Base-by-base conservation (phyloP, 2,329 filamentous ascomycete species). In the Exophiala xenobiotica region DNA sequence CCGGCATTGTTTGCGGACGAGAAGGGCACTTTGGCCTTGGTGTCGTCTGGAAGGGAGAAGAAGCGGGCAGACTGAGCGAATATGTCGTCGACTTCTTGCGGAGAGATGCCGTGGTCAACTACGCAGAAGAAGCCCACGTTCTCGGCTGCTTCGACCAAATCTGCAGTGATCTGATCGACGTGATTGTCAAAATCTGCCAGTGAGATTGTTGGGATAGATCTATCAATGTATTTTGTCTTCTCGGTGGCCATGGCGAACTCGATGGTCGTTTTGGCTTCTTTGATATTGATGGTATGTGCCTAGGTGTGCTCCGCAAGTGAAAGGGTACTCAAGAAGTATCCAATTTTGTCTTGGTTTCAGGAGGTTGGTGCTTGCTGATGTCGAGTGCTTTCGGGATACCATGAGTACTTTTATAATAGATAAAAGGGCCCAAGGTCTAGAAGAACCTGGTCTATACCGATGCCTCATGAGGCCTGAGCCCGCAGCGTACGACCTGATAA, bases 121-220 rank as follows among this genome's bases (percentile, higher is more conserved):
- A 84, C 59, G 26, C 74, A 76, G 67, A 84, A 84, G 70, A 83
- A 83, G n/a, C 81, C 80, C 46, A 77, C 75, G 6, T 77, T 77
- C 57, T 83, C 79, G 1, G 81, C 78, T 0, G 80, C 80, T 8
- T 72, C 58, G 49, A 78, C 67, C 2, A 83, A 70, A 54, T 81
- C 65, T 1, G 64, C 46, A 0, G 79, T 79, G 57, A 83, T 82
- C 33, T 74, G 67, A 51, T 79, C 73, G 59, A 80, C 74, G 43
- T 80, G 76, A 3, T 65, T 57, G 22, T 75, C 69, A 44, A 81
- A 83, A 65, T 81, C 67, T 35, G 64, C 69, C 3, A 83, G 69
- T 1, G 80, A 82, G 63, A 84, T 78, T 52, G 70, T 67, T 4
- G 76, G 77, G 52, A 80, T 76, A 3, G 64, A 57, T 6, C 74